Conservation (phyloP, 1,284 basidiomycete genomes). For the Anthracocystis walkeri region DNA sequence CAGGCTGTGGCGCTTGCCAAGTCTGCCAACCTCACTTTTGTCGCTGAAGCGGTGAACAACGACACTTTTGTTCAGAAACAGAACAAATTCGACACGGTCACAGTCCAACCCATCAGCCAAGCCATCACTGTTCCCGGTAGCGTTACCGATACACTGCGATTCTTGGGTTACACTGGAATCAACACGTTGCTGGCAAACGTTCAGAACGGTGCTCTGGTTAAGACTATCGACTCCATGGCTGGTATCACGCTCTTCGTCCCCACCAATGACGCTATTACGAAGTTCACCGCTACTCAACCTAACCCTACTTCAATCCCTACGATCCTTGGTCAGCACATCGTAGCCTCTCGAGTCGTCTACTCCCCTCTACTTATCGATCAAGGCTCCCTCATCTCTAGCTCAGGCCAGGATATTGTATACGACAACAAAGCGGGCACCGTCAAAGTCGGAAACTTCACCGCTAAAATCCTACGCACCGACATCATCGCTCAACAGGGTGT, state of each 20-base stretch:
- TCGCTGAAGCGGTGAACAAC: slow-evolving; percentile 55
- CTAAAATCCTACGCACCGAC: slow-evolving; percentile 55
- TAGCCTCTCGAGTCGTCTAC: slow-evolving; percentile 53
- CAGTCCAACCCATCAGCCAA: slow-evolving; percentile 51
- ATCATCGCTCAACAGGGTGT: slow-evolving; percentile 56
- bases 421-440: slow-evolving; percentile 47
- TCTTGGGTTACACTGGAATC: slow-evolving; percentile 31
- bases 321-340: slow-evolving; percentile 52
- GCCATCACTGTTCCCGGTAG: slow-evolving; percentile 56
- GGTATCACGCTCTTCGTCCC: slow-evolving; percentile 60
- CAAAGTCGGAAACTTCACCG: slow-evolving; percentile 50
- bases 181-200: slow-evolving; percentile 32
- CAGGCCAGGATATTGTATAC: slow-evolving; percentile 55
- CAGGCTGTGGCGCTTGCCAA: slow-evolving; percentile 53
- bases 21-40: slow-evolving; percentile 17
- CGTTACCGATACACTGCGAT: slow-evolving; percentile 43
- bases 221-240: slow-evolving; percentile 43
- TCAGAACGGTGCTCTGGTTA: slow-evolving; percentile 32
- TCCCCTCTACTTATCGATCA: slow-evolving; percentile 54
- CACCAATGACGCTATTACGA: slow-evolving; percentile 41
- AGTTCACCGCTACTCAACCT: slow-evolving; percentile 32
- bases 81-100: slow-evolving; percentile 36
- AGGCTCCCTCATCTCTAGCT: slow-evolving; percentile 49
- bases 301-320: slow-evolving; percentile 36
- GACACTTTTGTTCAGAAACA: slow-evolving; percentile 23